These are phyloP conservation scores for Yamadazyma mexicana DNA, from an alignment of 1,139 yeast species.

Conservation along the genomic window DNA sequence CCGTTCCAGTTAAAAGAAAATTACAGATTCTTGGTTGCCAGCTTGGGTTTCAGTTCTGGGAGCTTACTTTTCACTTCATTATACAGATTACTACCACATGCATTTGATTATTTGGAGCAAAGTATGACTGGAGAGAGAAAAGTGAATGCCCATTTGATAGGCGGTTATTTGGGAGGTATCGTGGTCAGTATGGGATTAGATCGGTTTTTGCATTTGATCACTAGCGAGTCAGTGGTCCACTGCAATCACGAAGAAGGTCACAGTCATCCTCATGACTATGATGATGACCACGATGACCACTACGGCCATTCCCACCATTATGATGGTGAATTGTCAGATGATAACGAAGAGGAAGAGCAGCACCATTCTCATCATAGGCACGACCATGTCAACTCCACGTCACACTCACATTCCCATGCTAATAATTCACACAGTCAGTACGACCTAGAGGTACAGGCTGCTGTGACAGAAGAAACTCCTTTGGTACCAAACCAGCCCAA, in stretches of 20 bases:
- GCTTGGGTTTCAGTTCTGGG: constrained; percentile 76
- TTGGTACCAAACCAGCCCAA: constrained; percentile 9
- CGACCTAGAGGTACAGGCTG: not conserved
- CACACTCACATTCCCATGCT: not conserved
- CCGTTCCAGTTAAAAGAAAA: constrained; percentile 61
- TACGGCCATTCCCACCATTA: constrained; percentile 10
- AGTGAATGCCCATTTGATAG: constrained; percentile 37
- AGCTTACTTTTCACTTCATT: constrained; percentile 75
- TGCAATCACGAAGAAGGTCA: constrained; percentile 55
- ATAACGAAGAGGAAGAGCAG: constrained; percentile 6
- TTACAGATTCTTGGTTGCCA: constrained; percentile 59
- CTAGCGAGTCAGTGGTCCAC: constrained; percentile 83
- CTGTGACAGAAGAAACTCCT: constrained; percentile 37
- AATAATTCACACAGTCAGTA: not conserved
- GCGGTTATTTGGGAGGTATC: constrained; percentile 60
- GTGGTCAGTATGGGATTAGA: constrained; percentile 60
- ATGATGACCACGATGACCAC: constrained; percentile 5
- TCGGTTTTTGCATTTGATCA: constrained; percentile 62
- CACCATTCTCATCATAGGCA: constrained; percentile 6
- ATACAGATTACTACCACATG: constrained; percentile 71
- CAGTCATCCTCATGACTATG: constrained; percentile 11
- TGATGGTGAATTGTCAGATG: constrained; percentile 1
- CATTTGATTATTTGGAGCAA: constrained; percentile 37
- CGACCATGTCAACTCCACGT: not conserved
- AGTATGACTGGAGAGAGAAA: not conserved